Evolutionary conservation across 306 rosid genomes (phyloP).

Genomic region (Cercis canadensis): DNA sequence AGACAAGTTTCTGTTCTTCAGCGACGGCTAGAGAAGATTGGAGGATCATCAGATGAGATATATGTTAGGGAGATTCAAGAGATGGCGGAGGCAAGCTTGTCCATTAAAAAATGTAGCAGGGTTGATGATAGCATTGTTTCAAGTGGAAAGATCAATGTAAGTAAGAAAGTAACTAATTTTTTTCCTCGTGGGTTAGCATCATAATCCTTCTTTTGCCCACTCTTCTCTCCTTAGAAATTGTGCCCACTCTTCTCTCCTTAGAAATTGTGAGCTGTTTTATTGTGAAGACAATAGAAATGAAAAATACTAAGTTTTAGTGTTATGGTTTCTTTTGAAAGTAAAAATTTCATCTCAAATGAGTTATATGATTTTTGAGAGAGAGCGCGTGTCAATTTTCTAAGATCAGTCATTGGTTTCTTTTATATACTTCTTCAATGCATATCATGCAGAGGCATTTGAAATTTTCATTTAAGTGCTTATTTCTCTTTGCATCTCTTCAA

Average conservation of each 20-base stretch:
- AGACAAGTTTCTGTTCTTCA: slow-evolving; percentile 61
- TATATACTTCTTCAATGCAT: background rate
- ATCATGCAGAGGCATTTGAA: background rate
- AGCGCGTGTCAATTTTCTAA: slow-evolving; percentile 1
- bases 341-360: slow-evolving; percentile 2
- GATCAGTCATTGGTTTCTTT: background rate
- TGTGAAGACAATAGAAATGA: too few species aligned
- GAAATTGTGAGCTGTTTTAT: too few species aligned
- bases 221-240: too few species aligned
- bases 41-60: slow-evolving; percentile 60
- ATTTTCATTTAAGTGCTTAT: slow-evolving; percentile 3
- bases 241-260: too few species aligned
- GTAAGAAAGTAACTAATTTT: slow-evolving; percentile 17
- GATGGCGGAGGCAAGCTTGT: slow-evolving; percentile 69
- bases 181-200: background rate
- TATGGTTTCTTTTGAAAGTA: background rate
- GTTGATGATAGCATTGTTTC: slow-evolving; percentile 52
- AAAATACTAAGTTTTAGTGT: too few species aligned
- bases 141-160: slow-evolving; percentile 70
- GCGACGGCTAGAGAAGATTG: slow-evolving; percentile 62
- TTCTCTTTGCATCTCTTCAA: slow-evolving; percentile 28
- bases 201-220: background rate
- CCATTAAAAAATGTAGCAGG: slow-evolving; percentile 44
- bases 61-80: slow-evolving; percentile 62
- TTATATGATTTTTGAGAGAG: too few species aligned